Conservation (phyloP, 192 early-diverging fungal genomes). For the Coemansia sp. region DNA sequence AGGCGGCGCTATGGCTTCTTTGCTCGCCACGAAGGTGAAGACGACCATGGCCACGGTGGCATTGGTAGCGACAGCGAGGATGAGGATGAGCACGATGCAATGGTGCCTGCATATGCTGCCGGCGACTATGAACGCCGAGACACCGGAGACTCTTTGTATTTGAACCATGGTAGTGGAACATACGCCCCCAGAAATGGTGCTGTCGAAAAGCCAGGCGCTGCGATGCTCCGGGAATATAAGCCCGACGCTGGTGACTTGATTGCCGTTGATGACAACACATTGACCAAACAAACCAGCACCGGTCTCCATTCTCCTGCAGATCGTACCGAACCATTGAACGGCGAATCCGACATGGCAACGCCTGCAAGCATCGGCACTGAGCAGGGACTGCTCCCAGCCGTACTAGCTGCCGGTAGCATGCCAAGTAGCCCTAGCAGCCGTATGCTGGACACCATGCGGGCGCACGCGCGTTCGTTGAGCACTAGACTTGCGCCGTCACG, state of each 20-base stretch:
- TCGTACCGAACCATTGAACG: neutral
- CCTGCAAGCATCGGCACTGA: slow-evolving; percentile 30
- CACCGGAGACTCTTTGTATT: neutral
- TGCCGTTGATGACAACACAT: neutral
- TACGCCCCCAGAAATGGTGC: neutral
- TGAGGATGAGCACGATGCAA: neutral
- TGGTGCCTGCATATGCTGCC: neutral
- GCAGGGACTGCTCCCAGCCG: slow-evolving; percentile 8
- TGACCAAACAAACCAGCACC: neutral
- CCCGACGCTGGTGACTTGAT: neutral
- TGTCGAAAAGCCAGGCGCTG: neutral
- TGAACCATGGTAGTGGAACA: neutral
- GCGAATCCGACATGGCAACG: slow-evolving; percentile 16
- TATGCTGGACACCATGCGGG: slow-evolving; percentile 32
- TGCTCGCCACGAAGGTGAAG: neutral
- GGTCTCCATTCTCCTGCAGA: neutral
- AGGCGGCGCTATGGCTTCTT: slow-evolving; percentile 28
- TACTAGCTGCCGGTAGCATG: neutral
- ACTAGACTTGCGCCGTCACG: slow-evolving; percentile 25
- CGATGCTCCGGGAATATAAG: too few relatives aligned
- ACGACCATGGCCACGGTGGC: neutral
- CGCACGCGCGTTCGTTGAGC: slow-evolving; percentile 44
- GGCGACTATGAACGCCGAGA: neutral
- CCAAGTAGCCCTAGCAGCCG: neutral
- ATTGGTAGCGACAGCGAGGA: neutral